These are phyloP conservation scores for Clonostachys rhizophaga DNA, from an alignment of 2,329 filamentous ascomycete genomes.

Conservation along the genomic window DNA sequence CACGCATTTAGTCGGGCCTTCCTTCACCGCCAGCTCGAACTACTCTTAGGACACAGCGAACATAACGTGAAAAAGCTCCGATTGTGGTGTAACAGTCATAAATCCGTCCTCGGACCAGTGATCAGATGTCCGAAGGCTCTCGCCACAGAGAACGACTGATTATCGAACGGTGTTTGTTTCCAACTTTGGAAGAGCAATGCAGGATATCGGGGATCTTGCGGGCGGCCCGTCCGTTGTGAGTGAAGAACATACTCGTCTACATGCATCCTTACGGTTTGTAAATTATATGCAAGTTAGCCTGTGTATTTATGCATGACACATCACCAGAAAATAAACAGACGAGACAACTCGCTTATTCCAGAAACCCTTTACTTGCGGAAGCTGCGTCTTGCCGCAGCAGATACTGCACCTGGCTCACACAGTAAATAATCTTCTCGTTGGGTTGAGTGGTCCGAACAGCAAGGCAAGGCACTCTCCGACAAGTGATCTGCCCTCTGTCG, in stretches of 20 bases:
- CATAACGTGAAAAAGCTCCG: not conserved
- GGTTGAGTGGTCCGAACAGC: not conserved
- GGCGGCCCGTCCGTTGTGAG: not conserved
- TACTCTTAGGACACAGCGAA: not conserved
- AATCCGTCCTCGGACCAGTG: not conserved
- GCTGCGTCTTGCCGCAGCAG: not conserved
- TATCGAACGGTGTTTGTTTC: not conserved
- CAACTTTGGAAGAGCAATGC: not conserved
- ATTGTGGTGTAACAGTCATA: not conserved
- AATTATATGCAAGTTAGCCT: not conserved
- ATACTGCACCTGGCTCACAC: not conserved
- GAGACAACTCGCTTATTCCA: not conserved
- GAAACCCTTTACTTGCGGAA: not conserved
- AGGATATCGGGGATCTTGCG: not conserved
- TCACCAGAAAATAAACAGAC: not conserved
- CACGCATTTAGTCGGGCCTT: no score
- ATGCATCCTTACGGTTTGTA: not conserved
- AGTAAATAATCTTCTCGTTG: not conserved
- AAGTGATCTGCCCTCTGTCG: not conserved
- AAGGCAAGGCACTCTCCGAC: not conserved
- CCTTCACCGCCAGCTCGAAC: not conserved
- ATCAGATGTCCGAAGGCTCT: not conserved
- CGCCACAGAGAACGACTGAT: not conserved
- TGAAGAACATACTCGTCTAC: not conserved
- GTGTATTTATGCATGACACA: not conserved